Evolutionary conservation across 495 filamentous ascomycete species (phyloP), one percentile per base, ranked within the genome.

Genomic region (Penicillium angulare): DNA sequence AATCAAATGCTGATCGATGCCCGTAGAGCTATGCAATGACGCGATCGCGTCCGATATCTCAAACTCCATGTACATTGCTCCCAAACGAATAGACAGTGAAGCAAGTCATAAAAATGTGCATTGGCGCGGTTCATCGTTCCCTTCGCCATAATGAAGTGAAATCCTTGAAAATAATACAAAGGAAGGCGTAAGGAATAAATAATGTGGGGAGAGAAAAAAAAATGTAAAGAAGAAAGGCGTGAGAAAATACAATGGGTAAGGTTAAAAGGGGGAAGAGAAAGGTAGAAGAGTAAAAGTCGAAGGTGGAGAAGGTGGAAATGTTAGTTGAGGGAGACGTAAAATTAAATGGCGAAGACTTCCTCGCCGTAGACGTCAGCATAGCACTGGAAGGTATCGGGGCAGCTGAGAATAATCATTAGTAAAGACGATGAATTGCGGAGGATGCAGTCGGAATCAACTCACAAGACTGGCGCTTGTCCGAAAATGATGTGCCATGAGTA

Each of bases 401-500:
- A 79, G 57, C 76, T 79, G 42, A 5, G 33, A 27, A 22, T n/a
- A 10, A 18, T 12, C 8, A 27, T 64, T 56, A 64, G 49, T 43
- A 49, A 21, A 35, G 36, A 15, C 6, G 17, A 21, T 10, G 8
- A 0, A 53, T n/a, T 15, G 24, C 13, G 15, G 6, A 17, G 31
- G 29, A 7, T 40, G 1, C n/a, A 13, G 31, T n/a, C 13, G 29
- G 32, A 20, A 31, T 13, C 5, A 26, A 61, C 74, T 60, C 59
- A 77, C 71, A 73, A 75, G 7, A 84, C 71, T 12, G 79, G 64
- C 13, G 76, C 65, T 59, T 67, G 73, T 31, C 73, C 77, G 59
- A 81, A 81, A 35, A 80, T 74, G 33, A 80, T 76, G 58, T 81
- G 78, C 78, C 78, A 81, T 2, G 64, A 63, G 60, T 77, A 81